Base-by-base conservation (phyloP, 139 green algal genomes). In the Dunaliella primolecta region DNA sequence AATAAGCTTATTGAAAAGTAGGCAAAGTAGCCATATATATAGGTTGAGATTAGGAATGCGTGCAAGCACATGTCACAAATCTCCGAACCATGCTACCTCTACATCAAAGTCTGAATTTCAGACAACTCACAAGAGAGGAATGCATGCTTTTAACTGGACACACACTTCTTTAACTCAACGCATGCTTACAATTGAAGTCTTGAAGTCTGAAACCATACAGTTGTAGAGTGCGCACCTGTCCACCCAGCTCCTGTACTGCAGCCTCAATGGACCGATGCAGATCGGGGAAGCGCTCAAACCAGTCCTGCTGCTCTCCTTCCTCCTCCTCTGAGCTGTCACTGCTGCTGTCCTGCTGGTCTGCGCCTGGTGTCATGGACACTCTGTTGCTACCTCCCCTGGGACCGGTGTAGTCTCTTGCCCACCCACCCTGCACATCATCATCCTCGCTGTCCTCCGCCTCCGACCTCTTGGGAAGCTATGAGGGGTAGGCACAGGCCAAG, bases 231-330 rank as follows among this genome's bases (percentile, higher is more conserved):
- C 46, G 2, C 38, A 57, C 35, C 77, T 71, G 37, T 23, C 77
- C 77, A 31, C 2, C 75, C n/a, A 80, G 75, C 75, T 80, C 75
- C 75, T 36, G 29, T 2, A 80, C 33, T 36, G 75, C 75, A 27
- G 75, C 32, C 30, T 80, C 75, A 38, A 80, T 80, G 36, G 27
- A 29, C 21, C 24, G 1, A 11, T 80, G 75, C n/a, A 80, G n/a
- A 23, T 11, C 75, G 21, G 75, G n/a, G 33, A 80, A 80, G 75
- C 75, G 75, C 75, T 80, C 75, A 80, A 27, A 38, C 75, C 75
- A 80, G n/a, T 80, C 75, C 29, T 37, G 7, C 33, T 80, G 75
- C 7, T 32, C 29, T 21, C 25, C 29, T 21, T 80, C 75, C n/a
- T 75, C 46, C 29, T 76, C 55, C 11, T 75, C 25, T 1, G 75